These are phyloP conservation scores for Astragalus glycyphyllos DNA, from an alignment of 306 rosid genomes.

Conservation along the genomic window DNA sequence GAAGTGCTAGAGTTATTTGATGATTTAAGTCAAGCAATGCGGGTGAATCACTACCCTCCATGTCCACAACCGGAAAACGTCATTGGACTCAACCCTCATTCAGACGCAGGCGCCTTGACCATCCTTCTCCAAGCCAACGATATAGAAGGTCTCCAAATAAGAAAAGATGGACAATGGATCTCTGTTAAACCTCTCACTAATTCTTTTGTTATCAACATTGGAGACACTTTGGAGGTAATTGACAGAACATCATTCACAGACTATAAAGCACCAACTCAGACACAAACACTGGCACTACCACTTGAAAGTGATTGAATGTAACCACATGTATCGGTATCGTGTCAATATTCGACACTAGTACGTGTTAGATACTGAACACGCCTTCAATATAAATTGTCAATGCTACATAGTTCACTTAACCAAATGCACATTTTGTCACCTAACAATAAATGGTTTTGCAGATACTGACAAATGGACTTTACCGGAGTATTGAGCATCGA, in stretches of 20 bases:
- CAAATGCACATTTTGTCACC: background rate
- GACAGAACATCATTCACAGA: background rate
- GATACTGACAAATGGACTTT: conserved; percentile 30
- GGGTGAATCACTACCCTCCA: conserved; percentile 54
- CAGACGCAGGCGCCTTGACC: conserved; percentile 47
- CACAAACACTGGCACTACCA: too few species aligned
- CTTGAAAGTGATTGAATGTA: too few species aligned
- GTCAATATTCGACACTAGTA: too few species aligned
- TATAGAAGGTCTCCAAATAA: conserved; percentile 50
- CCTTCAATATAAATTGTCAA: too few species aligned
- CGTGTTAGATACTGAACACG: too few species aligned
- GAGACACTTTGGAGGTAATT: conserved; percentile 41
- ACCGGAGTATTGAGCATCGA: conserved; percentile 27
- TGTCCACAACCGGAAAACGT: conserved; percentile 54
- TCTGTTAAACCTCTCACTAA: conserved; percentile 43
- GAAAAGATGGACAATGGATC: conserved; percentile 50
- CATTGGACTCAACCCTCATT: conserved; percentile 49
- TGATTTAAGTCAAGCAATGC: conserved; percentile 26
- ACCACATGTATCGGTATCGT: too few species aligned
- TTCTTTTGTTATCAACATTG: conserved; percentile 49
- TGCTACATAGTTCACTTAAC: too few species aligned
- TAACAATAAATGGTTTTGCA: background rate
- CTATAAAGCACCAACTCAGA: too few species aligned
- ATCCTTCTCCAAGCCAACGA: conserved; percentile 51
- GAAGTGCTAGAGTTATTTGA: conserved; percentile 40